Base-by-base conservation (phyloP, 345 rosid species). In the Punica granatum region DNA sequence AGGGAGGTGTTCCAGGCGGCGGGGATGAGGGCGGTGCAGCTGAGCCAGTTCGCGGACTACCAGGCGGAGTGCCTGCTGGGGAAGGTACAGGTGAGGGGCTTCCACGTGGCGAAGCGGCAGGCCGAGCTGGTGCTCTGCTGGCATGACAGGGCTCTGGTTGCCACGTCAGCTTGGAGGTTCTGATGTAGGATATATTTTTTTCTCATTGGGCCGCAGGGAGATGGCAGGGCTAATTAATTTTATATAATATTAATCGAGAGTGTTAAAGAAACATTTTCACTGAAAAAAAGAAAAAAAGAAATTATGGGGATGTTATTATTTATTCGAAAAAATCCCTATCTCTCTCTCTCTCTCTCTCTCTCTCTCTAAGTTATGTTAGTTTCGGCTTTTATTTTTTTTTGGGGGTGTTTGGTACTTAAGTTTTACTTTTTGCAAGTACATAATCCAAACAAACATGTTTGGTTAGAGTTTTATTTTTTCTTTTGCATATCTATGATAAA, bases 101-200 rank as follows among this genome's bases (percentile, higher is more conserved):
- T 95, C 91, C 82, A 81, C 80, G 98, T 90, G 85, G 98, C 85
- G 0, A 95, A 83, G 83, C 87, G 87, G 7, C 89, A 87, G 23
- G 84, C 86, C 34, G 98, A 95, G 74, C 75, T 95, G 82, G 86
- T 92, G 82, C 92, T 95, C 71, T 95, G 90, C 77, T 92, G 99
- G 98, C 92, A 78, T 2, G 89, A 91, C 19, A 78, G 90, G 51
- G 85, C 90, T 32, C 78, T 92, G 1, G 83, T 88, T 43, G 84
- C 97, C 88, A 95, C 89, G 75, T 95, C 99, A 67, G 91, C 88
- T 6, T 95, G 99, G 99, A 80, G 78, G 81, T 90, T 66, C 53
- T 72, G 53, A 61, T 19, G 15, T 60, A n/a, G 21, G 33, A 34
- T 64, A 5, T 26, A 48, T 14, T 66, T 18, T 46, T 6, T 48